Conservation (phyloP, 2,329 filamentous ascomycete genomes). For the Neofusicoccum sp. region DNA sequence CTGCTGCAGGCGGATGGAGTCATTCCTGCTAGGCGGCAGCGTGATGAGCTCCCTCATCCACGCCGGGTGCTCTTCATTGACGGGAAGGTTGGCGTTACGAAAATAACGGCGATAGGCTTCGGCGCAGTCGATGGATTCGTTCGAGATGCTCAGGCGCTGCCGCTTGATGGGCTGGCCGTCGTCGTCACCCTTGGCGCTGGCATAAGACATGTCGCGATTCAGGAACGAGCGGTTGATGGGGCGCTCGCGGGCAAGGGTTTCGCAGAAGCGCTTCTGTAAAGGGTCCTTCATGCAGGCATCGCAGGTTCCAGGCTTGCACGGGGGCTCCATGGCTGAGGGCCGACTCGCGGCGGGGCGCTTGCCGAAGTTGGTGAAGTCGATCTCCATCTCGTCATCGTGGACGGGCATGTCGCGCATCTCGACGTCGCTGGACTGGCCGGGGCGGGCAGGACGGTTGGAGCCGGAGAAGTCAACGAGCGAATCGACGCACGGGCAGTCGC, state of each 20-base stretch:
- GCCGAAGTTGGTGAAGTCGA: slow-evolving; percentile 32
- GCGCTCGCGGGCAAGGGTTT: slow-evolving; percentile 18
- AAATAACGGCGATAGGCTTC: slow-evolving; percentile 17
- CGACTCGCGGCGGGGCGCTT: slow-evolving; percentile 11
- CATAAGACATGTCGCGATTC: slow-evolving; percentile 3
- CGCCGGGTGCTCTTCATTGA: slow-evolving; percentile 15
- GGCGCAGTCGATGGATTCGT: slow-evolving; percentile 15
- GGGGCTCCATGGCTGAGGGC: slow-evolving; percentile 16
- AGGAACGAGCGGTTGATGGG: slow-evolving; percentile 10
- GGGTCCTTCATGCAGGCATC: slow-evolving; percentile 36
- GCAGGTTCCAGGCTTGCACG: slow-evolving; percentile 32
- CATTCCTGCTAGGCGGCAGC: slow-evolving; percentile 10
- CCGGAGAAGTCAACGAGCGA: slow-evolving; percentile 21
- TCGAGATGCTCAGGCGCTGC: neutral
- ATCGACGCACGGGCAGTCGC: slow-evolving; percentile 34
- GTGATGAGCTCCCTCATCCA: slow-evolving; percentile 19
- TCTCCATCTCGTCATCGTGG: slow-evolving; percentile 27
- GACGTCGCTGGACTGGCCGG: slow-evolving; percentile 23
- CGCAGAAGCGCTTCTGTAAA: slow-evolving; percentile 24
- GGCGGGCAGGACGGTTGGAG: slow-evolving; percentile 16
- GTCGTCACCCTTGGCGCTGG: slow-evolving; percentile 13
- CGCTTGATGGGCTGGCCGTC: slow-evolving; percentile 14
- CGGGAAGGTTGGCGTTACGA: slow-evolving; percentile 16
- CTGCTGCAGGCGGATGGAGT: slow-evolving; percentile 14
- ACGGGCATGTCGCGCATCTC: neutral